Percentiles rank a stretch among this genome's conserved stretches.
These are phyloP conservation scores for Penicillium janthinellum DNA, from an alignment of 2,329 filamentous ascomycete species.

Conservation along the genomic window DNA sequence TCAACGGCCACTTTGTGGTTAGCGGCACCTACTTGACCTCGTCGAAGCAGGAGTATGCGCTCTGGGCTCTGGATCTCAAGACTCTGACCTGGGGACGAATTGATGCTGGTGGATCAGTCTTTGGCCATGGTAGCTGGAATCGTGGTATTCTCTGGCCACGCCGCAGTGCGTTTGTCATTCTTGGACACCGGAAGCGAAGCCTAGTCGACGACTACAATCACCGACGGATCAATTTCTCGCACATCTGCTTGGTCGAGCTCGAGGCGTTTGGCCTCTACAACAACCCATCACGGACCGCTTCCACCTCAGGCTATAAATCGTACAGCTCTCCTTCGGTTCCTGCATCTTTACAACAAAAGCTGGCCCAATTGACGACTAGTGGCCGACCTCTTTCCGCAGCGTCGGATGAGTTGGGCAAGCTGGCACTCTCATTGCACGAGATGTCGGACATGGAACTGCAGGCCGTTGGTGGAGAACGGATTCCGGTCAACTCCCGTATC, in stretches of 20 bases:
- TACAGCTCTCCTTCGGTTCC: conserved; percentile 71
- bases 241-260: conserved; percentile 94
- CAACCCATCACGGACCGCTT: conserved; percentile 77
- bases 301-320: conserved; percentile 81
- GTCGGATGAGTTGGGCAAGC: conserved; percentile 82
- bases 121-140: conserved; percentile 98
- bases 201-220: conserved; percentile 98
- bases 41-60: conserved; percentile 95
- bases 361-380: conserved; percentile 63
- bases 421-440: conserved; percentile 77
- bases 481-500: conserved; percentile 90
- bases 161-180: conserved; percentile 90
- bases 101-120: conserved; percentile 89
- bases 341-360: conserved; percentile 54
- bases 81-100: conserved; percentile 93
- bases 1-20: conserved; percentile 95
- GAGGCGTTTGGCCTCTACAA: conserved; percentile 98
- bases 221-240: conserved; percentile 93
- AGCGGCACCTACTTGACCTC: conserved; percentile 97
- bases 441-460: conserved; percentile 96
- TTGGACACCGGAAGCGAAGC: conserved; percentile 90
- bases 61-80: conserved; percentile 90
- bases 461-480: conserved; percentile 84
- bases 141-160: conserved; percentile 90
- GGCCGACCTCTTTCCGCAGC: conserved; percentile 75